These are phyloP conservation scores for Silene noctiflora DNA, from an alignment of 179 eudicot species.

Conservation along the genomic window DNA sequence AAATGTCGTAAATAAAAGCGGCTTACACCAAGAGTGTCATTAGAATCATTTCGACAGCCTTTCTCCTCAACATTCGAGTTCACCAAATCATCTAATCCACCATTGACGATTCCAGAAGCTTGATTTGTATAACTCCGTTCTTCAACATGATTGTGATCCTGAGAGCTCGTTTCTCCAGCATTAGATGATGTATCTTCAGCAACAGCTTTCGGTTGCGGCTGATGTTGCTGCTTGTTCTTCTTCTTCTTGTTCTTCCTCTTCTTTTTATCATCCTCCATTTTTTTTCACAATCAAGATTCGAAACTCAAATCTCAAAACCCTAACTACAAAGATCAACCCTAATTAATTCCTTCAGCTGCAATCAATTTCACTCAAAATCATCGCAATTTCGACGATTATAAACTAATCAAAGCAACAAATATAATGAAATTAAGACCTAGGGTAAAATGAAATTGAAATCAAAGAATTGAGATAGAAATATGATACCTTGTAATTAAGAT, in stretches of 20 bases:
- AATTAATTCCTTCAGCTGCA: neutral
- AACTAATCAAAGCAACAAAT: neutral
- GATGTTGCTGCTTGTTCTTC: slow-evolving; percentile 44
- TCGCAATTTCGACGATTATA: neutral
- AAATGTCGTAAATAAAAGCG: neutral
- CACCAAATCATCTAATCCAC: slow-evolving; percentile 20
- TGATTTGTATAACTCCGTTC: slow-evolving; percentile 22
- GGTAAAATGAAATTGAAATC: neutral
- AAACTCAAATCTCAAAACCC: slow-evolving; percentile 1
- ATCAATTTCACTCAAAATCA: neutral
- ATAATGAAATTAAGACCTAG: neutral
- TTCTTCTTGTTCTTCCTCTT: slow-evolving; percentile 62
- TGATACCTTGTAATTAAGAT: neutral
- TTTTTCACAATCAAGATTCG: neutral
- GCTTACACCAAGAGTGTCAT: slow-evolving; percentile 20
- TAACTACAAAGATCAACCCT: neutral
- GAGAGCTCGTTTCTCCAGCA: slow-evolving; percentile 37
- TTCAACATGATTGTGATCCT: slow-evolving; percentile 29
- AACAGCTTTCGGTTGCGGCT: slow-evolving; percentile 36
- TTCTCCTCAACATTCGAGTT: slow-evolving; percentile 8
- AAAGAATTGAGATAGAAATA: neutral
- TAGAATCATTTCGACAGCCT: slow-evolving; percentile 9
- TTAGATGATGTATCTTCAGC: slow-evolving; percentile 29
- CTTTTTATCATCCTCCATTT: slow-evolving; percentile 56
- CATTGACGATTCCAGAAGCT: slow-evolving; percentile 20